Base-by-base conservation (phyloP, 75 land plant genomes). In the Pinus albicaulis region DNA sequence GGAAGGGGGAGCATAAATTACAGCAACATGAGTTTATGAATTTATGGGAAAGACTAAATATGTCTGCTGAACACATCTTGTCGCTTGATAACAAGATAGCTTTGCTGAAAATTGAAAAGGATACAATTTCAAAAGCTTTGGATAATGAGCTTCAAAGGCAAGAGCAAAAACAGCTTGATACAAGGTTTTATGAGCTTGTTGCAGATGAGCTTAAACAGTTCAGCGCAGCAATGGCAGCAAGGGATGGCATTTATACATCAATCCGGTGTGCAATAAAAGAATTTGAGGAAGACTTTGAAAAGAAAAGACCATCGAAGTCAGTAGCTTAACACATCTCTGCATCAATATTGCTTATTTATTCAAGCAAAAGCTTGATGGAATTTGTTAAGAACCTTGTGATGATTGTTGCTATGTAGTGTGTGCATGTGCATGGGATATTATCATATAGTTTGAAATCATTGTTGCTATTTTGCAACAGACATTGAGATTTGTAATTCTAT, bases 101-200 rank as follows among this genome's bases (percentile, higher is more conserved):
- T 55, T 72, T 72, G 34, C 53, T 72, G 57, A 72, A 15, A 7
- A 55, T 55, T 22, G 74, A 72, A 7, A 72, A 72, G 57, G 74
- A 72, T 52, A 48, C 74, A 14, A 72, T 72, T 55, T 72, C 74
- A 72, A 72, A 55, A 17, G 74, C 74, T 24, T 55, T 72, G 74
- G 74, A 72, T 55, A 52, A 72, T 25, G 74, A 72, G 24, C 57
- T 72, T 55, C 38, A 55, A 17, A 52, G 74, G 57, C 74, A 72
- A 26, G 74, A 72, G 20, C 31, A 72, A 25, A 72, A 25, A 55
- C 73, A 72, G 15, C 17, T 72, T 15, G 74, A 72, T 55, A 72
- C 14, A 55, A 72, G 34, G 34, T 72, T 55, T 26, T 4, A 26
- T 23, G 36, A 72, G 56, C 31, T 24, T 7, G 25, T 55, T 53